A percentile compares a stretch with the other conserved stretches of the same genome.
These are phyloP conservation scores for Gastroboletus turbinatus DNA, from an alignment of 1,284 basidiomycete genomes.

Conservation along the genomic window DNA sequence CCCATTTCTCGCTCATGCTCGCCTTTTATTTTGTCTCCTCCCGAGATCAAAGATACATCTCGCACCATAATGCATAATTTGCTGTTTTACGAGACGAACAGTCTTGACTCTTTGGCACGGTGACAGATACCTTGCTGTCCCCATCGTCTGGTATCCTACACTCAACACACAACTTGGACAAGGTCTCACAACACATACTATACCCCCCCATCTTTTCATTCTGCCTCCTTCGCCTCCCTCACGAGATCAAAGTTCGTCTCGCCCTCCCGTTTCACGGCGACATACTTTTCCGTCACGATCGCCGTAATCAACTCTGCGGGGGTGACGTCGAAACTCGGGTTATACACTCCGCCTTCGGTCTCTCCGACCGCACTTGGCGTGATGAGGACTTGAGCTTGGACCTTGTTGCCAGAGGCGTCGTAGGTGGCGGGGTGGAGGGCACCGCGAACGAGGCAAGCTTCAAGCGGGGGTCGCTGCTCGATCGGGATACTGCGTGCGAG, in stretches of 20 bases:
- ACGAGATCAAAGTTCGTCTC: conserved; percentile 52
- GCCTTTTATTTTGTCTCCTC: no score
- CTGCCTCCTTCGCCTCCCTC: conserved; percentile 13
- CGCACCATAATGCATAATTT: no score
- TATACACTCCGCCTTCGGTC: conserved; percentile 59
- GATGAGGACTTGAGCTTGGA: conserved; percentile 71
- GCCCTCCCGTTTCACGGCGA: conserved; percentile 62
- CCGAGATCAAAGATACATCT: no score
- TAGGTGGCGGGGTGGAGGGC: conserved; percentile 55
- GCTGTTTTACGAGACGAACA: no score
- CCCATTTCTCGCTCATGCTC: no score
- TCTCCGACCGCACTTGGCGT: conserved; percentile 61
- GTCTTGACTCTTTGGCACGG: no score
- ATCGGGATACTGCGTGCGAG: conserved; percentile 73
- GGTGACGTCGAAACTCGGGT: conserved; percentile 93
- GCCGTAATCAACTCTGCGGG: conserved; percentile 81
- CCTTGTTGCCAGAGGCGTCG: conserved; percentile 42
- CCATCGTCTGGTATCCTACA: not conserved
- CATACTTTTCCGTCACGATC: conserved; percentile 90
- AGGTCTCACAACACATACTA: no score
- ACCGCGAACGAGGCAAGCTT: conserved; percentile 86
- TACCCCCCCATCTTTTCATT: not conserved
- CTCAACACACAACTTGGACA: not conserved
- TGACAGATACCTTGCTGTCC: not conserved
- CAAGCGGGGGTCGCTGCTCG: conserved; percentile 82